A percentile compares a stretch with the other conserved stretches of the same genome.
phyloP scores from a whole-genome alignment of 371 early-diverging fungal genomes.

The Mortierella sp. region DNA sequence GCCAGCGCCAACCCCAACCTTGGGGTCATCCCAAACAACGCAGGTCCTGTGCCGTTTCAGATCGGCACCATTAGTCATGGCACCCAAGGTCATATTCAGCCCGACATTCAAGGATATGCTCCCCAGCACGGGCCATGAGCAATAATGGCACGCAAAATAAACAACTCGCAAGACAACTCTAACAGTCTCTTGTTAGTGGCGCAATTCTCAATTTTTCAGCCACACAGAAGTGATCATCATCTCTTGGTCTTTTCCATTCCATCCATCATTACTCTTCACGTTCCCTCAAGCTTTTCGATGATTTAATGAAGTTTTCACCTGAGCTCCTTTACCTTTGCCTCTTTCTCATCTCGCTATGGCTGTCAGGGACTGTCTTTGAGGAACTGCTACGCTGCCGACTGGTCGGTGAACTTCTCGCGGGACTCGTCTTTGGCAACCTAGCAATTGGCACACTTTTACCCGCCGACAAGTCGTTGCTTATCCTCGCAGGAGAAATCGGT shows the following conservation, averaged over 20 bases:
- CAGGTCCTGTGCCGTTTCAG: background rate
- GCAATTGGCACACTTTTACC: constrained; percentile 18
- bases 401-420: constrained; percentile 40
- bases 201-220: background rate
- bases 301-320: constrained; percentile 24
- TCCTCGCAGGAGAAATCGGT: constrained; percentile 38
- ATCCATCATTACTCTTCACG: background rate
- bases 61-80: background rate
- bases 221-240: background rate
- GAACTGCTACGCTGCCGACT: constrained; percentile 31
- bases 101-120: background rate
- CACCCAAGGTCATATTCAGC: background rate
- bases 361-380: constrained; percentile 32
- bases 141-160: background rate
- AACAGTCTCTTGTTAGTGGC: background rate
- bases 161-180: background rate
- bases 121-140: background rate
- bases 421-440: constrained; percentile 41
- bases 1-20: background rate
- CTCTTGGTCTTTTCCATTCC: background rate
- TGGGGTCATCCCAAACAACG: background rate
- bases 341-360: constrained; percentile 34
- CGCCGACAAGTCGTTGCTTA: constrained; percentile 23
- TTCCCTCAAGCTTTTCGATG: background rate
- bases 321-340: constrained; percentile 31